phyloP scores from a whole-genome alignment of 805 yeast species.

The Teunomyces tritomae region DNA sequence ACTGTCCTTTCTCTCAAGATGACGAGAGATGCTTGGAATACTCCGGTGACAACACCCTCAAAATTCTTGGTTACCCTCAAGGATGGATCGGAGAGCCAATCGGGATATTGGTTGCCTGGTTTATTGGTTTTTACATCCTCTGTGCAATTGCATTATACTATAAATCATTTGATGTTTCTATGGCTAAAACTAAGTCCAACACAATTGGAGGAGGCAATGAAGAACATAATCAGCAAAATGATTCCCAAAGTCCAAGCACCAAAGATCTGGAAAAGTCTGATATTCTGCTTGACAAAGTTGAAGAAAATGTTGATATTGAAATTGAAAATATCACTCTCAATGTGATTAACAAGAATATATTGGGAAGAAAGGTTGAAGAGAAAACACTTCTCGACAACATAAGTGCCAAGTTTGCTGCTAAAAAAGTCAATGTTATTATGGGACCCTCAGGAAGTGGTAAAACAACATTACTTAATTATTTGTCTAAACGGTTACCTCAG shows the following conservation, averaged over 20 bases:
- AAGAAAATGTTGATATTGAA: conserved; percentile 6
- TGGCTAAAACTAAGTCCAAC: conserved; percentile 42
- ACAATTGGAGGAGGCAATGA: conserved; percentile 23
- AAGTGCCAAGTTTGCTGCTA: conserved; percentile 50
- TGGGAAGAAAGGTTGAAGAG: conserved; percentile 3
- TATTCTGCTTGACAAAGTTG: background rate
- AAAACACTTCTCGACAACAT: conserved; percentile 37
- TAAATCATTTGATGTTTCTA: conserved; percentile 50
- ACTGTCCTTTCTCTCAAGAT: conserved; percentile 33
- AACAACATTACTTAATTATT: conserved; percentile 59
- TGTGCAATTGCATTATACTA: conserved; percentile 48
- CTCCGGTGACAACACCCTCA: conserved; percentile 53
- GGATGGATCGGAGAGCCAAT: conserved; percentile 69
- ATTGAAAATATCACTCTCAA: conserved; percentile 7
- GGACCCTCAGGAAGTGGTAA: conserved; percentile 85
- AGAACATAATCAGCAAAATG: conserved; percentile 1
- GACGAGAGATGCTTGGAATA: conserved; percentile 38
- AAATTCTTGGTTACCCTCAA: conserved; percentile 56
- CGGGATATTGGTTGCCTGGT: conserved; percentile 57
- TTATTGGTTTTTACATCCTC: conserved; percentile 49
- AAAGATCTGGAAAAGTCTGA: background rate
- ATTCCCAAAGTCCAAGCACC: background rate
- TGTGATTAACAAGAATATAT: conserved; percentile 5
- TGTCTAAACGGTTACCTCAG: conserved; percentile 54
- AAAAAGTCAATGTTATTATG: conserved; percentile 67